These are phyloP conservation scores for Rhizopus delemar DNA, from an alignment of 371 early-diverging fungal species.

Conservation along the genomic window DNA sequence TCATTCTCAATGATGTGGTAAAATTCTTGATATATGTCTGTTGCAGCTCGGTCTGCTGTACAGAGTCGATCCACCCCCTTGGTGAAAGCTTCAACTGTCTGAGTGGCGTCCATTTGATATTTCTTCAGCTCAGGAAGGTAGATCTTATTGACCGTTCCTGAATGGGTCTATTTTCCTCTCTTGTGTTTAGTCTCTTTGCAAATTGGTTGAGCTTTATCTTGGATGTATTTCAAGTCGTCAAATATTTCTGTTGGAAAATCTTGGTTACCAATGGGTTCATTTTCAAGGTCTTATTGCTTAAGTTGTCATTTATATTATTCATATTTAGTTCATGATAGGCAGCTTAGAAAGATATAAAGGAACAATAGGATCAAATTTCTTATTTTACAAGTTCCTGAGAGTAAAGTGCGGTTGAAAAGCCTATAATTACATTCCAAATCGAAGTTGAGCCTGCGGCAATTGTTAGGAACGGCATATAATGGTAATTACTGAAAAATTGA, in stretches of 20 bases:
- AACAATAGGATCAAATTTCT: neutral
- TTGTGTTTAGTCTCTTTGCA: neutral
- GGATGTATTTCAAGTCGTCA: neutral
- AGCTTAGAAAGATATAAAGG: neutral
- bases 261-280: neutral
- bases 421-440: neutral
- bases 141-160: neutral
- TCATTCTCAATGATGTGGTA: neutral
- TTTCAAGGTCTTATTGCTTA: neutral
- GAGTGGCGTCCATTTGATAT: conserved; percentile 2
- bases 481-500: too few species aligned
- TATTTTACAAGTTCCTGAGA: neutral
- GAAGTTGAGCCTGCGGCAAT: too few species aligned
- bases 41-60: neutral
- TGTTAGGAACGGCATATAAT: too few species aligned
- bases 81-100: neutral
- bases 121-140: conserved; percentile 7
- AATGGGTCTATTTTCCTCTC: neutral
- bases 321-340: neutral
- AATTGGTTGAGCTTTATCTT: too few species aligned
- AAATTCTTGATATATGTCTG: conserved; percentile 1
- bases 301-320: neutral
- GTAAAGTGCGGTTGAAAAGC: neutral
- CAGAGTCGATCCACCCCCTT: neutral
- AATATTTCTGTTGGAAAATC: neutral